phyloP scores from a whole-genome alignment of 768 basidiomycete species.

The Suillus cothurnatus region DNA sequence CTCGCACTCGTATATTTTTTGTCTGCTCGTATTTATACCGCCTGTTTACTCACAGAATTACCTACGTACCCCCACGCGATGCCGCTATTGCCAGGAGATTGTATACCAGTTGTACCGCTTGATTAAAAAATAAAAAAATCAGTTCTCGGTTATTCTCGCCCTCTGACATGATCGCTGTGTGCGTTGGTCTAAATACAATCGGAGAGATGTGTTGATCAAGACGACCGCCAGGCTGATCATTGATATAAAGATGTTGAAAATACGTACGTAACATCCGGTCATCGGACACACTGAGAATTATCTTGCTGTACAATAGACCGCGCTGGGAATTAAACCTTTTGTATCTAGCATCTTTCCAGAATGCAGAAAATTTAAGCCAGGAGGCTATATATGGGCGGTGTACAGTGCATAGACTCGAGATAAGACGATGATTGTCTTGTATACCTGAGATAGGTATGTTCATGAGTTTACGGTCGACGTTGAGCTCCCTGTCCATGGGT shows the following conservation, averaged over 20 bases:
- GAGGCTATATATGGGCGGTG: background rate
- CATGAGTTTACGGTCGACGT: background rate
- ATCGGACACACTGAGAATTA: background rate
- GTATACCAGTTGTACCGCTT: conserved; percentile 3
- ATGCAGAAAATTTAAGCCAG: too few species aligned
- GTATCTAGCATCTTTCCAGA: background rate
- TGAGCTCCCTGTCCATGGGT: background rate
- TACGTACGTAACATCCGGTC: background rate
- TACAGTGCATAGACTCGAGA: background rate
- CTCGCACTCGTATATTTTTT: background rate
- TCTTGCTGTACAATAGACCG: background rate
- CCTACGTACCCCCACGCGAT: background rate
- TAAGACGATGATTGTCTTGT: background rate
- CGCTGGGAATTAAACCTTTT: background rate
- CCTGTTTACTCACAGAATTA: background rate
- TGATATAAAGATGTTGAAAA: background rate
- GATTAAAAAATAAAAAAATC: background rate
- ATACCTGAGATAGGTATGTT: background rate
- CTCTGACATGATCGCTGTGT: background rate
- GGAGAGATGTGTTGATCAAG: background rate
- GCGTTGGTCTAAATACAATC: background rate
- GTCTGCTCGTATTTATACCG: conserved; percentile 5
- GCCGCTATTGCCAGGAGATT: background rate
- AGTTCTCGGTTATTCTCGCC: background rate
- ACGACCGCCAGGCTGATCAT: background rate